Conservation (phyloP, 2,329 filamentous ascomycete species). For the Penicillium sp. region DNA sequence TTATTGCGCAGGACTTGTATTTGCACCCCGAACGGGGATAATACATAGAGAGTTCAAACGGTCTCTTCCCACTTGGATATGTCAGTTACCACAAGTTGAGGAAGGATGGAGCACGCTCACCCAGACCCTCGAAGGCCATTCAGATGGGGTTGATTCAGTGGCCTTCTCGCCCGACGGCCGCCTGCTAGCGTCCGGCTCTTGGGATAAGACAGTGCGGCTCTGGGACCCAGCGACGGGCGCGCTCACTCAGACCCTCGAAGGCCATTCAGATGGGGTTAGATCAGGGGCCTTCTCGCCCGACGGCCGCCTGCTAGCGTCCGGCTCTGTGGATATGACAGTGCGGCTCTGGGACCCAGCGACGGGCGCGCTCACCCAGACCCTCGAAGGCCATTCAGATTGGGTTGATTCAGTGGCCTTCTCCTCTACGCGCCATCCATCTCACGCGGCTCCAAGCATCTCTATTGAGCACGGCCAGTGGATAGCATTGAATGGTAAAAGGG, state of each 20-base stretch:
- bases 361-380: constrained; percentile 2
- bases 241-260: background rate
- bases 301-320: background rate
- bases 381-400: no score
- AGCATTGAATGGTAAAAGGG: no score
- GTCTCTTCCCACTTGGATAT: no score
- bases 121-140: background rate
- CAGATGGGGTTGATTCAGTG: background rate
- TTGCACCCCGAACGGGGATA: no score
- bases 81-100: no score
- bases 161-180: background rate
- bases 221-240: constrained; percentile 7
- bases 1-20: no score
- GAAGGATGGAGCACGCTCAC: no score
- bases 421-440: no score
- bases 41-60: no score
- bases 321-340: background rate
- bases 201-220: background rate
- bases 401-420: no score
- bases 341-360: constrained; percentile 1
- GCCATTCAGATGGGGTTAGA: background rate
- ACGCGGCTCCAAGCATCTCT: background rate
- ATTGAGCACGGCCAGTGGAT: background rate
- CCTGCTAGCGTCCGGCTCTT: background rate
- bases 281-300: background rate